Evolutionary conservation across 176 grass and related monocot genomes (phyloP).

Genomic region (Avena insularis): DNA sequence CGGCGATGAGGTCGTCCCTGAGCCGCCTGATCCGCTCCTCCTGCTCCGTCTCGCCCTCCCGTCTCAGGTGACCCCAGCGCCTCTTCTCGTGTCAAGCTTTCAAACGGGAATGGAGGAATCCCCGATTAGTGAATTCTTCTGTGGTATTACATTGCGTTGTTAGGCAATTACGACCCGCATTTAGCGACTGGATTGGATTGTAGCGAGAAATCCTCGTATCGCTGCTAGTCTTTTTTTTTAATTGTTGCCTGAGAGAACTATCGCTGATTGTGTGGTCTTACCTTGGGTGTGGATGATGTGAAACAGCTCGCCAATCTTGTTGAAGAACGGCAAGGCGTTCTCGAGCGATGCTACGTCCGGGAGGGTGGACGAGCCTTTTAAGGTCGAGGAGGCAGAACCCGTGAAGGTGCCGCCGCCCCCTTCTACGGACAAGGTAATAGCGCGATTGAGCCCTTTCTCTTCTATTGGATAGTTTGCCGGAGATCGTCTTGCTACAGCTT

Average conservation of each 20-base stretch:
- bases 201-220: not conserved
- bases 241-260: not conserved
- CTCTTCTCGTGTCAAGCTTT: not conserved
- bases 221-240: not conserved
- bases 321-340: conserved; percentile 59
- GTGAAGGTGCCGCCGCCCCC: conserved; percentile 55
- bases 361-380: conserved; percentile 66
- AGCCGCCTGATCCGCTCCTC: conserved; percentile 59
- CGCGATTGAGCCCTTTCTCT: not conserved
- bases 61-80: conserved; percentile 39
- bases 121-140: not conserved
- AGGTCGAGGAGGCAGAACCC: conserved; percentile 82
- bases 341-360: conserved; percentile 51
- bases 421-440: conserved; percentile 69
- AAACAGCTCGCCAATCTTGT: conserved; percentile 47
- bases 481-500: not conserved
- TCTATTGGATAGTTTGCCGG: not conserved
- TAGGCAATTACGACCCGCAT: not conserved
- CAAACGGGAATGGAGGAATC: not conserved
- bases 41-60: conserved; percentile 38
- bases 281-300: not conserved
- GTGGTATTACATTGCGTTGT: not conserved
- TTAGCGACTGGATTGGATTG: not conserved
- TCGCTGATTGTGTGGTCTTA: conserved; percentile 13
- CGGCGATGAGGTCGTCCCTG: conserved; percentile 64